Conservation (phyloP, 371 early-diverging fungal genomes). For the Actinomucor elegans region DNA sequence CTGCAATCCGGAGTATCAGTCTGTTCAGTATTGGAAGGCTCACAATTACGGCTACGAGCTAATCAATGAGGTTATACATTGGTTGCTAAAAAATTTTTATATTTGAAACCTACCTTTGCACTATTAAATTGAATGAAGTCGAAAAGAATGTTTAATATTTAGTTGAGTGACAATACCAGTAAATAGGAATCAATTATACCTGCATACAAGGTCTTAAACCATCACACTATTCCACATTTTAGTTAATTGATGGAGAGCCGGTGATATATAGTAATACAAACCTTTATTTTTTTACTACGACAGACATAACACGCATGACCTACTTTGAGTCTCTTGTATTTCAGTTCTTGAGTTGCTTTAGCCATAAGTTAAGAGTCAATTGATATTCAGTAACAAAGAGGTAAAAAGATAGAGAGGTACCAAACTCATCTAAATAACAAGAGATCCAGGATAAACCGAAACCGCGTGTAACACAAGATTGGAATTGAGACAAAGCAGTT, state of each 20-base stretch:
- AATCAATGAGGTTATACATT: background rate
- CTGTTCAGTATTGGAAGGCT: conserved; percentile 10
- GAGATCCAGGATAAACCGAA: conserved; percentile 4
- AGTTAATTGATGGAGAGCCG: background rate
- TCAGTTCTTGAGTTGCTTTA: conserved; percentile 24
- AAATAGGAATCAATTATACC: conserved; percentile 3
- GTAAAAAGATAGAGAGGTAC: background rate
- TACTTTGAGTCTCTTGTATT: conserved; percentile 31
- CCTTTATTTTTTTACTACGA: conserved; percentile 35
- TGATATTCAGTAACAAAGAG: background rate
- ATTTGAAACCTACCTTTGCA: conserved; percentile 25
- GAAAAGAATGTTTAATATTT: background rate
- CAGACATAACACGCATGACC: conserved; percentile 32
- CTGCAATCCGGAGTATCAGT: background rate
- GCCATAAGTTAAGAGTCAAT: conserved; percentile 3
- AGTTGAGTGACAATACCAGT: background rate
- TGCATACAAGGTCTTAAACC: conserved; percentile 32
- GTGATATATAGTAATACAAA: background rate
- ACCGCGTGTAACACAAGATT: conserved; percentile 3
- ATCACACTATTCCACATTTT: conserved; percentile 16
- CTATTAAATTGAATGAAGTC: conserved; percentile 2
- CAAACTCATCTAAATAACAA: background rate
- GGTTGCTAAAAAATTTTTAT: background rate
- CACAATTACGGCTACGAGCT: conserved; percentile 28
- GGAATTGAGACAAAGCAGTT: too few relatives aligned